Base-by-base conservation (phyloP, 148 eudicot genomes). In the Camellia japonica region DNA sequence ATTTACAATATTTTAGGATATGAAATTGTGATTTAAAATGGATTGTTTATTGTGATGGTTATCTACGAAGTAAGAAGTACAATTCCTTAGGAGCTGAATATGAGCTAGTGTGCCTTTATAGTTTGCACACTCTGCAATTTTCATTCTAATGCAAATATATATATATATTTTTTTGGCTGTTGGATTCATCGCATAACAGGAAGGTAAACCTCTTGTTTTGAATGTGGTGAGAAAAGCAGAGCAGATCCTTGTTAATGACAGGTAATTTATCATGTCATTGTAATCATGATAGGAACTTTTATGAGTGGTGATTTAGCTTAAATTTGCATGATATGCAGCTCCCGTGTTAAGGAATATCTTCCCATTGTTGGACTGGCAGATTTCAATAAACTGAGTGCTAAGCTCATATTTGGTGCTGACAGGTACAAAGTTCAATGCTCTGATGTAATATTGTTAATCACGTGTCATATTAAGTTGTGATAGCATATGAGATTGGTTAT, bases 121-220 rank as follows among this genome's bases (percentile, higher is more conserved):
- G 38, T 30, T 30, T 30, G 38, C 3, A 16, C 20, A 52, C 20
- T 12, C 54, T 3, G 1, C 7, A 46, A 11, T 58, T 18, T 30
- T 3, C 3, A 62, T 41, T n/a, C 71, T 74, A 19, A 73, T 62
- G 49, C 52, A 78, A 20, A 23, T 23, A 23, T 23, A 23, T 23
- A 23, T 23, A 23, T 23, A 23, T 23, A 23, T 23, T 23, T 23
- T 23, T 13, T 20, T 66, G 59, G 4, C 18, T 30, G 23, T 4
- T 30, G 59, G 54, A 41, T 62, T 47, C 13, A 6, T 75, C 54
- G 79, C 51, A 59, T 82, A 75, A 87, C 85, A 96, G 99, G 99
- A 96, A 94, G 99, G 99, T 23, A 96, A 96, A 84, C 99, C 99
- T 73, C 89, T 96, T 83, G 98, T 96, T 78, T 86, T 96, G 82